A percentile compares a stretch with the other conserved stretches of the same genome.
phyloP scores from a whole-genome alignment of 148 eudicot species.

The Rhododendron mucronatum region DNA sequence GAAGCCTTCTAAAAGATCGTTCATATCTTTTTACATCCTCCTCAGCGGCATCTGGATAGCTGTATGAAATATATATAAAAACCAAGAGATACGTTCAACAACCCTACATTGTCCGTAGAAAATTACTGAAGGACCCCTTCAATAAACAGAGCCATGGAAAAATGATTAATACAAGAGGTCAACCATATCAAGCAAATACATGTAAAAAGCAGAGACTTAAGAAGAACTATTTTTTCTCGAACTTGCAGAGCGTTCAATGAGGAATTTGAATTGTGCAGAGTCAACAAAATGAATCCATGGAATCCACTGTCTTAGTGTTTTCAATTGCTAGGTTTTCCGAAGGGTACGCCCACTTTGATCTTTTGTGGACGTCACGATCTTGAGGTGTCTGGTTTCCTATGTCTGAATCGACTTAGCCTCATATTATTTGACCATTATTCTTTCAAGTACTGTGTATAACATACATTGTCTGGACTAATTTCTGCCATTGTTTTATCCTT shows the following conservation, averaged over 20 bases:
- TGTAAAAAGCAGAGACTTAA: not conserved
- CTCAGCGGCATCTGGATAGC: slow-evolving; percentile 93
- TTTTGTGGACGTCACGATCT: not conserved
- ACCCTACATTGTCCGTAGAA: not conserved
- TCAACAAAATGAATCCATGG: not conserved
- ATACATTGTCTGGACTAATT: not conserved
- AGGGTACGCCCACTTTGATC: not conserved
- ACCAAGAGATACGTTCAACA: not conserved
- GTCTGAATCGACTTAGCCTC: not conserved
- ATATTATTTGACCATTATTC: not conserved
- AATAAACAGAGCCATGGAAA: not conserved
- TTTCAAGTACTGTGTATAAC: not conserved
- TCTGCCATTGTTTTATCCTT: not conserved
- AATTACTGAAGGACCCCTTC: not conserved
- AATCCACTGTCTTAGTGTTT: not conserved
- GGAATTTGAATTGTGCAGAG: not conserved
- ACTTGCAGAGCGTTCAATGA: not conserved
- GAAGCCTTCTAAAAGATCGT: slow-evolving; percentile 70
- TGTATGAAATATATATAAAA: slow-evolving; percentile 21
- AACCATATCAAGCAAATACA: not conserved
- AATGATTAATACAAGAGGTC: not conserved
- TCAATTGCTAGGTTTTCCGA: not conserved
- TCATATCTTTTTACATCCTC: slow-evolving; percentile 78
- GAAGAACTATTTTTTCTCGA: not conserved
- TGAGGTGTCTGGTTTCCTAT: not conserved